Percentiles rank a stretch among this genome's conserved stretches.
Evolutionary conservation across 805 yeast species (phyloP).

Genomic region (Wickerhamomyces subpelliculosus): DNA sequence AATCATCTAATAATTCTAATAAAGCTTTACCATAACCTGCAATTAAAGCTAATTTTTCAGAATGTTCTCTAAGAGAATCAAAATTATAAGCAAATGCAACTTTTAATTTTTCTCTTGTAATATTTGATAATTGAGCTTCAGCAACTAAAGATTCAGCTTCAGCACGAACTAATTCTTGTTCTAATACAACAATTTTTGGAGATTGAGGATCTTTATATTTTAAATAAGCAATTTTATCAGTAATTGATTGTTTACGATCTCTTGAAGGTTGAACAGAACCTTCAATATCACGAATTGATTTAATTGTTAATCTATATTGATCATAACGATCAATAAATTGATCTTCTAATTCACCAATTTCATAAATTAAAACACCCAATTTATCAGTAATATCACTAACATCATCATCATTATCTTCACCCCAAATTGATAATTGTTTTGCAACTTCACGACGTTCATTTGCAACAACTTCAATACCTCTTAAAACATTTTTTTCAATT

Average conservation of each 20-base stretch:
- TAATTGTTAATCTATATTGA: conserved; percentile 77
- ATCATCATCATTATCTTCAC: conserved; percentile 80
- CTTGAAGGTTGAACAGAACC: conserved; percentile 84
- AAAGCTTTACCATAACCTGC: conserved; percentile 89
- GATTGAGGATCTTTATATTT: conserved; percentile 84
- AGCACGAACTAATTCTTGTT: conserved; percentile 86
- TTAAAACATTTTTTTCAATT: conserved; percentile 76
- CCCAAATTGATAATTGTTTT: conserved; percentile 79
- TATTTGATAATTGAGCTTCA: conserved; percentile 84
- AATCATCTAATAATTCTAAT: conserved; percentile 73
- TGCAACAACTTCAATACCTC: conserved; percentile 71
- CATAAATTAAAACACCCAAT: conserved; percentile 75
- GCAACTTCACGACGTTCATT: conserved; percentile 78
- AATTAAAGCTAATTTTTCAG: conserved; percentile 79
- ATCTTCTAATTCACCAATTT: conserved; percentile 81
- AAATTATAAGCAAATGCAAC: conserved; percentile 80
- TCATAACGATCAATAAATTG: conserved; percentile 83
- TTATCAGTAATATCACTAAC: conserved; percentile 84
- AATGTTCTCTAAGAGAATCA: conserved; percentile 77
- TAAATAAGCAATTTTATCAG: conserved; percentile 77
- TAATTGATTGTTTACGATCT: conserved; percentile 79
- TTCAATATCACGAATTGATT: conserved; percentile 78
- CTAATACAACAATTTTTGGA: conserved; percentile 69
- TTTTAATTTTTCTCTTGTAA: conserved; percentile 81
- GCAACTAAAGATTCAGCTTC: conserved; percentile 91